Evolutionary conservation across 306 rosid genomes (phyloP).

Genomic region (Herpetospermum pedunculosum): DNA sequence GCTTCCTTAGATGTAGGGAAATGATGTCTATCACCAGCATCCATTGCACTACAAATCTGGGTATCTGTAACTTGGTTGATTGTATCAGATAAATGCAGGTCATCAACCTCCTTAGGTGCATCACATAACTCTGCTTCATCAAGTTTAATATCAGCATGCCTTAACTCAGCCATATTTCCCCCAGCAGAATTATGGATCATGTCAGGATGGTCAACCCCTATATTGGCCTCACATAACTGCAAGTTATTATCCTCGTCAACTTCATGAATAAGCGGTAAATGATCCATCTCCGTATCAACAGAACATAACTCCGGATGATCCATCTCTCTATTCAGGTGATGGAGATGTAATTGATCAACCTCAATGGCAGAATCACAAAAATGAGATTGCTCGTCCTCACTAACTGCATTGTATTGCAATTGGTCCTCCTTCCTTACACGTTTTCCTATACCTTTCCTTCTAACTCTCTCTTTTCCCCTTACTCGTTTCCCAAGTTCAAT

Average conservation of each 20-base stretch:
- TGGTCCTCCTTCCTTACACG: conserved; percentile 69
- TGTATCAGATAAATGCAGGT: conserved; percentile 18
- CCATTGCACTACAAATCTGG: conserved; percentile 17
- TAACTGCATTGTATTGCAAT: conserved; percentile 33
- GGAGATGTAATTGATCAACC: conserved; percentile 43
- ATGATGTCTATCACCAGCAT: conserved; percentile 19
- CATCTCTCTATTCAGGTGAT: conserved; percentile 39
- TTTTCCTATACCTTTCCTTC: conserved; percentile 72
- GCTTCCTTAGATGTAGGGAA: conserved; percentile 20
- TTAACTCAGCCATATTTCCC: conserved; percentile 26
- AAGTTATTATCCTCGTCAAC: conserved; percentile 31
- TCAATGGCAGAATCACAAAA: conserved; percentile 46
- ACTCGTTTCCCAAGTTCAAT: conserved; percentile 67
- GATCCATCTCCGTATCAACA: conserved; percentile 34
- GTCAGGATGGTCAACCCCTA: conserved; percentile 52
- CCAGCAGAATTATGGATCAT: conserved; percentile 29
- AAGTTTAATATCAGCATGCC: conserved; percentile 20
- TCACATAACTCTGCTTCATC: conserved; percentile 18
- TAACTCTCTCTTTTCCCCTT: conserved; percentile 90
- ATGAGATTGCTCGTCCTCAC: conserved; percentile 78
- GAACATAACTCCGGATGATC: conserved; percentile 42
- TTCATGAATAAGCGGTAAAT: conserved; percentile 39
- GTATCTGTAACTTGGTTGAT: conserved; percentile 20
- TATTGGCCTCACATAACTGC: conserved; percentile 43
- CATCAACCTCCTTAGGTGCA: conserved; percentile 9